These are phyloP conservation scores for Skeletonema potamos DNA, from an alignment of 108 stramenopile species.

Conservation along the genomic window DNA sequence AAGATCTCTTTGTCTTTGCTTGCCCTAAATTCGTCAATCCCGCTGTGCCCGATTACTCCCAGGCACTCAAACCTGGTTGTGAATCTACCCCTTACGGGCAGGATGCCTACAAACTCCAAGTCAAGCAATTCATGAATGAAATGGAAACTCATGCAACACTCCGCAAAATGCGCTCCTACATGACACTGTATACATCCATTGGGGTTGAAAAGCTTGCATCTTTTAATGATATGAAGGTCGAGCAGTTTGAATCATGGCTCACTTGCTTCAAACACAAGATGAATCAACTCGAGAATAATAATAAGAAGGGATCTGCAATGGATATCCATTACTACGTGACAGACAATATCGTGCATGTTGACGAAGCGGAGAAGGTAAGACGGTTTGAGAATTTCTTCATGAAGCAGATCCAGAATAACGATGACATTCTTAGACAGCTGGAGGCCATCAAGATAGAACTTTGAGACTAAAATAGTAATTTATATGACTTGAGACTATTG, in stretches of 20 bases:
- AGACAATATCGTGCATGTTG: slow-evolving; percentile 73
- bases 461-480: background rate
- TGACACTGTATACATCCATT: slow-evolving; percentile 96
- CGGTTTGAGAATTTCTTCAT: slow-evolving; percentile 88
- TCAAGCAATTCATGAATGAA: slow-evolving; percentile 84
- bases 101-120: slow-evolving; percentile 81
- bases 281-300: slow-evolving; percentile 61
- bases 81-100: slow-evolving; percentile 42
- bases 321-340: slow-evolving; percentile 78
- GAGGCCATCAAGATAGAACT: slow-evolving; percentile 44
- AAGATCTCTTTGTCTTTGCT: slow-evolving; percentile 84
- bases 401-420: slow-evolving; percentile 70
- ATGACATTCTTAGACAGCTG: slow-evolving; percentile 70
- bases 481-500: background rate
- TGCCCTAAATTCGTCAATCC: slow-evolving; percentile 93
- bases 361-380: slow-evolving; percentile 84
- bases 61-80: slow-evolving; percentile 32
- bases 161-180: slow-evolving; percentile 89
- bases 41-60: slow-evolving; percentile 75
- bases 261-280: slow-evolving; percentile 75
- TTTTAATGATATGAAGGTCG: slow-evolving; percentile 76
- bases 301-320: slow-evolving; percentile 57
- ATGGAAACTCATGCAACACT: slow-evolving; percentile 68
- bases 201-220: slow-evolving; percentile 82
- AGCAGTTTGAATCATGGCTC: slow-evolving; percentile 54